phyloP scores from a whole-genome alignment of 306 rosid species.

The Prunus mira region DNA sequence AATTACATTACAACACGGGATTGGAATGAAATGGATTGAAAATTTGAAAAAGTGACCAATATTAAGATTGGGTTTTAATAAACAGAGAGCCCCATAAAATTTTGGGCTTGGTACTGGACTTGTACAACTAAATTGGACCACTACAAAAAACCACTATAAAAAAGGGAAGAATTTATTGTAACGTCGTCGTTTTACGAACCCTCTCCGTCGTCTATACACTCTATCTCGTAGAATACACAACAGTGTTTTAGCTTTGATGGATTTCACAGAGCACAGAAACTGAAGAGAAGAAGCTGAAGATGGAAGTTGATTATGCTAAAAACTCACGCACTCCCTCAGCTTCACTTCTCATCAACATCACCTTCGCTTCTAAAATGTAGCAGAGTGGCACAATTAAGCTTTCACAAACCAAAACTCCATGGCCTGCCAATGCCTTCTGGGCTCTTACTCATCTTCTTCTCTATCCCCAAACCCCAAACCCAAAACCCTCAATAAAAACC shows the following conservation, averaged over 20 bases:
- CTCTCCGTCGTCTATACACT: background rate
- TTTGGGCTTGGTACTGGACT: no score
- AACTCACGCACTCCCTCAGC: background rate
- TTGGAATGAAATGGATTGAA: no score
- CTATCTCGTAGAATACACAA: background rate
- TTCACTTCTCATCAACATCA: background rate
- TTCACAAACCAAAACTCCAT: slow-evolving; percentile 29
- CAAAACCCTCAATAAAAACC: slow-evolving; percentile 8
- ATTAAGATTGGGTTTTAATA: no score
- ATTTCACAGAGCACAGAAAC: background rate
- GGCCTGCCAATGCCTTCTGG: slow-evolving; percentile 51
- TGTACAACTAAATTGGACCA: no score
- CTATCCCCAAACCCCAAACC: slow-evolving; percentile 31
- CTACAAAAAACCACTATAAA: background rate
- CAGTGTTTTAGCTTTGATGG: background rate
- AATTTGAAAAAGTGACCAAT: no score
- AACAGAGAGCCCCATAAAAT: no score
- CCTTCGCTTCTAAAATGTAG: slow-evolving; percentile 24
- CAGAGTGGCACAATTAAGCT: background rate
- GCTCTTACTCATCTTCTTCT: slow-evolving; percentile 30
- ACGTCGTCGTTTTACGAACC: background rate
- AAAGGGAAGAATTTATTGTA: background rate
- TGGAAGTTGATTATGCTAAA: slow-evolving; percentile 1
- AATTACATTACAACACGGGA: no score
- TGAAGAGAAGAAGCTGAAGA: background rate